Conservation (phyloP, 2,329 filamentous ascomycete genomes). For the Stachybotrys echinatus region DNA sequence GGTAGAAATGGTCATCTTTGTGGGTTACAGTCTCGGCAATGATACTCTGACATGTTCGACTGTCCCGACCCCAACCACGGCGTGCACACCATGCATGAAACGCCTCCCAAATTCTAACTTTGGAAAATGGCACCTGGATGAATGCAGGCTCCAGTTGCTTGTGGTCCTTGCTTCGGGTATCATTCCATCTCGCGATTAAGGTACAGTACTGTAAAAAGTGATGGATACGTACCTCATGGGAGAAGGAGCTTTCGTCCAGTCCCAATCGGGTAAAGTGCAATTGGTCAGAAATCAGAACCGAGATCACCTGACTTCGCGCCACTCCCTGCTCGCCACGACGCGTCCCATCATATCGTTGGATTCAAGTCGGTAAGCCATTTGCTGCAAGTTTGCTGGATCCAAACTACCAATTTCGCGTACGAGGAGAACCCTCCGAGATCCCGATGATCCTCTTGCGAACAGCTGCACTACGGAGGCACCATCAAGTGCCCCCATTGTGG, state of each 20-base stretch:
- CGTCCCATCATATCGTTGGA: not conserved
- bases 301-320: conserved; percentile 12
- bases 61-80: not conserved
- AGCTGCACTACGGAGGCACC: not conserved
- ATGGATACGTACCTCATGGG: no score
- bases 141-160: no score
- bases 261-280: not conserved
- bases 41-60: not conserved
- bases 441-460: not conserved
- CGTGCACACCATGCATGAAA: no score
- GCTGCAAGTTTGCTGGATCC: not conserved
- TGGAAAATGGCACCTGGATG: no score
- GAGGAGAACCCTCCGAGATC: not conserved
- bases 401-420: not conserved
- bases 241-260: not conserved
- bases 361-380: not conserved
- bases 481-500: conserved; percentile 9
- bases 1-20: no score
- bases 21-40: no score
- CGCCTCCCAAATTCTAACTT: conserved; percentile 3
- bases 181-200: no score
- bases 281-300: not conserved
- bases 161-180: no score
- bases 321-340: not conserved
- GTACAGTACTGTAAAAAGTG: no score